These are phyloP conservation scores for Celoporthe dispersa DNA, from an alignment of 2,329 filamentous ascomycete species.

Conservation along the genomic window DNA sequence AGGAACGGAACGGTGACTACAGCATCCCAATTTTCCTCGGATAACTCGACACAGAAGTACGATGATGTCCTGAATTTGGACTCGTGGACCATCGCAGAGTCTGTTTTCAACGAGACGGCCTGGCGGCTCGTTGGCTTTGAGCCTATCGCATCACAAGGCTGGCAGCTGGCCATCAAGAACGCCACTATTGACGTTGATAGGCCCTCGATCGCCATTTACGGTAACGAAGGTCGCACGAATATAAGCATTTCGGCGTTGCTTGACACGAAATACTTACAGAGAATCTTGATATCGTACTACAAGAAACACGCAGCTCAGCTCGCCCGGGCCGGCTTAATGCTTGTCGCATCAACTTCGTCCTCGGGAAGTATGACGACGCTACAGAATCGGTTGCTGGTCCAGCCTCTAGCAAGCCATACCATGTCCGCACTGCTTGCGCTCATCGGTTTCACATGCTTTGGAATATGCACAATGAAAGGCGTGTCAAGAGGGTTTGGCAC, in stretches of 20 bases:
- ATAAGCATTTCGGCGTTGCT: background rate
- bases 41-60: background rate
- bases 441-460: background rate
- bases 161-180: background rate
- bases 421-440: background rate
- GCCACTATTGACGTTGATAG: background rate
- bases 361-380: background rate
- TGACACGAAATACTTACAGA: background rate
- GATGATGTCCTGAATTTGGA: background rate
- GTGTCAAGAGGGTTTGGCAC: background rate
- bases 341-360: background rate
- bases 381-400: background rate
- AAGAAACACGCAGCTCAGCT: background rate
- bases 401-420: background rate
- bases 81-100: slow-evolving; percentile 3
- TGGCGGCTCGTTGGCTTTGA: background rate
- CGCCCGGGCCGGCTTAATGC: background rate
- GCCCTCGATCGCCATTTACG: background rate
- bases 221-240: background rate
- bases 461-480: background rate
- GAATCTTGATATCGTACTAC: background rate
- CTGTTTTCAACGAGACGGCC: slow-evolving; percentile 2
- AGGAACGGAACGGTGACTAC: background rate
- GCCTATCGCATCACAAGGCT: background rate
- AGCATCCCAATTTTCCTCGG: background rate